Conservation (phyloP, 768 basidiomycete species). For the Tylopilus rubrobrunneus region DNA sequence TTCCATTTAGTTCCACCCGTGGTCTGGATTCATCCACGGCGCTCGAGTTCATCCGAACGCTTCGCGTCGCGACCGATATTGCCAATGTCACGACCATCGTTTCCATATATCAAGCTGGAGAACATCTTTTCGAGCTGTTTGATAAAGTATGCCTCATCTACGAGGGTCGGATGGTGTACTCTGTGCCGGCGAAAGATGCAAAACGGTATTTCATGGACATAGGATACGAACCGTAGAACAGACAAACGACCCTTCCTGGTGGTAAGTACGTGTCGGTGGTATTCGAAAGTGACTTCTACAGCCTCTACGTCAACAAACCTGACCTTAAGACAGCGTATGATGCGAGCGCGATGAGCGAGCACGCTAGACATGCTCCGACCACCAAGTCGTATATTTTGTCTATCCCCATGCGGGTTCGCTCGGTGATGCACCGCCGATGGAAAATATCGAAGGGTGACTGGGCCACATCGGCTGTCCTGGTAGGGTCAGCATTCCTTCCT, state of each 20-base stretch:
- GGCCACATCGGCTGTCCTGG: conserved; percentile 31
- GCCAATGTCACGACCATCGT: conserved; percentile 59
- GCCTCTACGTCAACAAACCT: conserved; percentile 41
- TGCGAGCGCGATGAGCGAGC: conserved; percentile 47
- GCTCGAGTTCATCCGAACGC: conserved; percentile 63
- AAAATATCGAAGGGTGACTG: conserved; percentile 43
- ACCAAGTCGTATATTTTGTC: conserved; percentile 44
- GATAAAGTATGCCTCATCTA: conserved; percentile 57
- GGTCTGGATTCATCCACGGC: conserved; percentile 69
- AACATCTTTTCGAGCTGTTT: conserved; percentile 59
- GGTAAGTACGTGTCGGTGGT: background rate
- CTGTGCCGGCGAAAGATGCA: conserved; percentile 51
- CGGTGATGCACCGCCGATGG: conserved; percentile 43
- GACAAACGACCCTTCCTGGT: conserved; percentile 64
- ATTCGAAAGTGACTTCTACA: background rate
- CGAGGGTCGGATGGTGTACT: conserved; percentile 58
- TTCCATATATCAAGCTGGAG: conserved; percentile 84
- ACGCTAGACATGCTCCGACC: conserved; percentile 38
- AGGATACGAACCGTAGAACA: conserved; percentile 50
- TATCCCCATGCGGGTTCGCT: conserved; percentile 40
- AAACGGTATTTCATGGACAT: conserved; percentile 56
- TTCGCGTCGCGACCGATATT: conserved; percentile 61
- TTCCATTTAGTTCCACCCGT: conserved; percentile 50
- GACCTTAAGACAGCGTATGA: conserved; percentile 42
- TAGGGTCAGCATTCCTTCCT: conserved; percentile 28